Evolutionary conservation across 768 basidiomycete species (phyloP), one percentile per base, ranked within the genome.

Genomic region (Leccinum subtestaceum): DNA sequence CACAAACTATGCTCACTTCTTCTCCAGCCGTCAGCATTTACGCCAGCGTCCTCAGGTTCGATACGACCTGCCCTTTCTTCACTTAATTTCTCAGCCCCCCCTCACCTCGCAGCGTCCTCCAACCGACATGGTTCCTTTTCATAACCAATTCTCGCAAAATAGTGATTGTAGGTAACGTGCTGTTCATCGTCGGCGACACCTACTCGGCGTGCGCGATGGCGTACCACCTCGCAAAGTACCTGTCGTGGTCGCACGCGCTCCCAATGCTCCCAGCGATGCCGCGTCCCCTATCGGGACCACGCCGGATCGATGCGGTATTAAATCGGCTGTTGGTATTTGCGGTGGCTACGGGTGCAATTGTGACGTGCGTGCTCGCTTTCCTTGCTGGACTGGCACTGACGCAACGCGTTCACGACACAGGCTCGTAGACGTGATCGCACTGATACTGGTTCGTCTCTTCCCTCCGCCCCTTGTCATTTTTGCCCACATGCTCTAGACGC

Each of bases 301-400:
- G 60, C 15, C 71, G 69, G 2, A 65, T 70, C 2, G 55, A 71
- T 13, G 2, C 36, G 1, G 53, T 71, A 5, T 55, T 71, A 59
- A 64, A 70, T 36, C 58, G 67, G 7, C 60, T 71, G 4, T 53
- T 72, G 11, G 17, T 65, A 0, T 71, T 72, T 43, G 60, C 57
- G 1, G 67, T 71, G 13, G 67, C 71, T 15, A 71, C 70, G 0
- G 70, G 70, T 45, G 63, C 63, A 0, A 17, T 71, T 21, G 70
- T 65, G 3, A 64, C 57, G 70, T 71, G 31, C 59, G 67, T 48
- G 46, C 23, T 23, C 23, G 6, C n/a, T 40, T 40, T 12, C 25
- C 17, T 19, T 11, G 12, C 31, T 6, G 23, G 3, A 4, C 12
- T 25, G 23, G 3, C 8, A 9, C 58, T 60, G 43, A 63, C 46